Conservation (phyloP, 2,329 filamentous ascomycete genomes). For the Lojkania enalia region DNA sequence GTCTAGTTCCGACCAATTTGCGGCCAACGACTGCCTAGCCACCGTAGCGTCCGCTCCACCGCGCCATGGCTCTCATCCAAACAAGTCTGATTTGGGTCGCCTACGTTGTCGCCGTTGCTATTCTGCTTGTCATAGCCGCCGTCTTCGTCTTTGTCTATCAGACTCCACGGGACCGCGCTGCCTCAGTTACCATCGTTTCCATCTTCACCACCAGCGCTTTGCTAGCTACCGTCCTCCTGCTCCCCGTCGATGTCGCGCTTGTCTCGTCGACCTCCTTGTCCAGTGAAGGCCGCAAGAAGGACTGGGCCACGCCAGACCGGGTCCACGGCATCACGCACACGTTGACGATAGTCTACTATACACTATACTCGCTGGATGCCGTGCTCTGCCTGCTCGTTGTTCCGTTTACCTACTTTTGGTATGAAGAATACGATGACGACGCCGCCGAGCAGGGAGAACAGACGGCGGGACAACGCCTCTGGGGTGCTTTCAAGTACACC, state of each 20-base stretch:
- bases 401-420: slow-evolving; percentile 97
- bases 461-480: slow-evolving; percentile 70
- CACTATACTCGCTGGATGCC: slow-evolving; percentile 88
- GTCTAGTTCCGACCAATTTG: too few species aligned
- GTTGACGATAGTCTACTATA: slow-evolving; percentile 88
- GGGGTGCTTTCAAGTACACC: slow-evolving; percentile 90
- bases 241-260: slow-evolving; percentile 93
- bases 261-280: slow-evolving; percentile 84
- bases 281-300: slow-evolving; percentile 79
- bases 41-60: too few species aligned
- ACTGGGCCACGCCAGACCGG: slow-evolving; percentile 86
- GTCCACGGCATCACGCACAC: slow-evolving; percentile 78
- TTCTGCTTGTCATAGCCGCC: slow-evolving; percentile 75
- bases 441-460: slow-evolving; percentile 79
- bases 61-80: slow-evolving; percentile 71
- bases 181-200: slow-evolving; percentile 78
- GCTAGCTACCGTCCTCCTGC: slow-evolving; percentile 86
- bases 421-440: slow-evolving; percentile 94
- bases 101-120: slow-evolving; percentile 78
- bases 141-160: slow-evolving; percentile 94
- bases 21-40: too few species aligned
- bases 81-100: slow-evolving; percentile 92
- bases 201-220: slow-evolving; percentile 85
- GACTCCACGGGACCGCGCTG: slow-evolving; percentile 81
- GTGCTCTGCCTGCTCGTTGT: slow-evolving; percentile 86